phyloP scores from a whole-genome alignment of 139 green algal genomes.

The Chlorella vulgaris region DNA sequence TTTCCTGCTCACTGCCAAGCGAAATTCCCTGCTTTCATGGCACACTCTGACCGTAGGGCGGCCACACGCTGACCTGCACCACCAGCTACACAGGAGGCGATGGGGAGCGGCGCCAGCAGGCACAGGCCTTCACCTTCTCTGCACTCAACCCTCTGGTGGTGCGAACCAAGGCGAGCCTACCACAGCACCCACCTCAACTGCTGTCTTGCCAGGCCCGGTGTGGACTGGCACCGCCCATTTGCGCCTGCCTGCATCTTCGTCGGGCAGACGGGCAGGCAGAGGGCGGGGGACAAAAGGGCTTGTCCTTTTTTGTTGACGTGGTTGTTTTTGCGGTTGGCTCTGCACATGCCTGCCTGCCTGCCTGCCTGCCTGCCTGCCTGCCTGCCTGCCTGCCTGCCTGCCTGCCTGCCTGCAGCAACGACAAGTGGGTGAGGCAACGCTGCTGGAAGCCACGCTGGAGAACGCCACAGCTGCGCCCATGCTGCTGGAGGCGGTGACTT shows the following conservation, averaged over 20 bases:
- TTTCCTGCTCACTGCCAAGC: too few relatives aligned
- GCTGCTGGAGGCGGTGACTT: slow-evolving; percentile 68
- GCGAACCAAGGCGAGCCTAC: slow-evolving; percentile 39
- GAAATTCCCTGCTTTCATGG: not conserved
- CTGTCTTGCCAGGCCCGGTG: too few relatives aligned
- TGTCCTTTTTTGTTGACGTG: too few relatives aligned
- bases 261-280: too few relatives aligned
- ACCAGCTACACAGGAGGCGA: slow-evolving; percentile 43
- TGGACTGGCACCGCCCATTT: too few relatives aligned
- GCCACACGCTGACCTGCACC: slow-evolving; percentile 65
- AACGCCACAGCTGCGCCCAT: slow-evolving; percentile 69
- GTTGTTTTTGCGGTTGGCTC: too few relatives aligned
- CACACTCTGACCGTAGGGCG: slow-evolving; percentile 1
- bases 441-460: slow-evolving; percentile 79
- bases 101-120: slow-evolving; percentile 59
- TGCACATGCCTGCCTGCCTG: not conserved
- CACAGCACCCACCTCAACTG: not conserved
- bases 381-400: not conserved
- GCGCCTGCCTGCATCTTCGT: too few relatives aligned
- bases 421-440: slow-evolving; percentile 34
- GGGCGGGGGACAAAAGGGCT: too few relatives aligned
- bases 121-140: slow-evolving; percentile 63
- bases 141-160: slow-evolving; percentile 70
- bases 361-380: not conserved
- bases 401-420: slow-evolving; percentile 17